Percentiles rank a stretch among this genome's conserved stretches.
These are phyloP conservation scores for Litsea cubeba DNA, from an alignment of 164 flowering plant species.

Conservation along the genomic window DNA sequence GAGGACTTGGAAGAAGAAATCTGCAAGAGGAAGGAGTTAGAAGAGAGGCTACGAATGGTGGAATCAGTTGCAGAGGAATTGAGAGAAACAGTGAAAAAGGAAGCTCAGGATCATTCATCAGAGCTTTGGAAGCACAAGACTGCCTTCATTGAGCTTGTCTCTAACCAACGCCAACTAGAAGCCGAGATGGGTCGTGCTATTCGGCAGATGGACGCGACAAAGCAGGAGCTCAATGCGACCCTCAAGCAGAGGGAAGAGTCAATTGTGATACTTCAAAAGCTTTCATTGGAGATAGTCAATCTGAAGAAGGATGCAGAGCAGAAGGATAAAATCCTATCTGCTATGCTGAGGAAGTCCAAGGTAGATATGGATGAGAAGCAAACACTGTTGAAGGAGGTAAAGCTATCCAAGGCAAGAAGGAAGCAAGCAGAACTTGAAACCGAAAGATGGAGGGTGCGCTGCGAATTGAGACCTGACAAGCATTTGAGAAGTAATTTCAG, in stretches of 20 bases:
- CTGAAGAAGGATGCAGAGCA: constrained; percentile 72
- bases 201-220: constrained; percentile 66
- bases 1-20: constrained; percentile 48
- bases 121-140: constrained; percentile 82
- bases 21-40: constrained; percentile 45
- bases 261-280: constrained; percentile 45
- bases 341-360: constrained; percentile 80
- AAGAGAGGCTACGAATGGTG: constrained; percentile 43
- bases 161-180: constrained; percentile 85
- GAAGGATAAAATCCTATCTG: constrained; percentile 78
- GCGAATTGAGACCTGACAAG: constrained; percentile 48
- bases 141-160: constrained; percentile 87
- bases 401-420: constrained; percentile 58
- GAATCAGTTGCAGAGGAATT: constrained; percentile 43
- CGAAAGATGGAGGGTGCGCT: constrained; percentile 42
- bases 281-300: constrained; percentile 61
- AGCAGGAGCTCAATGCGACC: constrained; percentile 51
- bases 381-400: constrained; percentile 65
- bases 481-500: constrained; percentile 46
- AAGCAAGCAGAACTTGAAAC: constrained; percentile 65
- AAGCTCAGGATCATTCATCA: constrained; percentile 52
- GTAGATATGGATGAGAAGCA: constrained; percentile 68
- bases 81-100: constrained; percentile 44
- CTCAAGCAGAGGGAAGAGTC: constrained; percentile 68
- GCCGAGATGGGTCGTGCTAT: constrained; percentile 77